phyloP scores from a whole-genome alignment of 768 basidiomycete genomes.

The Tricholoma saponaceum region DNA sequence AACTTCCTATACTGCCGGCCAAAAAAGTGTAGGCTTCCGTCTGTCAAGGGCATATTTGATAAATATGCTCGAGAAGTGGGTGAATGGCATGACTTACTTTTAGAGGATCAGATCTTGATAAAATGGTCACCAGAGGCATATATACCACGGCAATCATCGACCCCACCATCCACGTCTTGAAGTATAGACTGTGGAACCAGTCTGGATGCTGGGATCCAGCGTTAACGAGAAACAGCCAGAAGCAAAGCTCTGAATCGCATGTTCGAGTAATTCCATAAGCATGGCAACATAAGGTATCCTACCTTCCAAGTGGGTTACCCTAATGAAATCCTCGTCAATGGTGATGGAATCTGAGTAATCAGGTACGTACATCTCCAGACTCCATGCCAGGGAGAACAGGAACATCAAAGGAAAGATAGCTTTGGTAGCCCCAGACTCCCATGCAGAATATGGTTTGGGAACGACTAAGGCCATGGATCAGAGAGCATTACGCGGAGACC shows the following conservation, averaged over 20 bases:
- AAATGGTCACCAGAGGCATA: constrained; percentile 67
- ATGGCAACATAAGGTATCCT: constrained; percentile 3
- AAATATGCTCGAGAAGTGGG: constrained; percentile 4
- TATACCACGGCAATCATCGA: constrained; percentile 55
- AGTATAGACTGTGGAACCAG: constrained; percentile 77
- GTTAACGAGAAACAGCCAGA: constrained; percentile 83
- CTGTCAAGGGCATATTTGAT: constrained; percentile 31
- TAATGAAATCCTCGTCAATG: constrained; percentile 19
- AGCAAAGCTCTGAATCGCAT: constrained; percentile 62
- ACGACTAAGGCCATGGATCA: constrained; percentile 38
- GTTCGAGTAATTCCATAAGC: constrained; percentile 2
- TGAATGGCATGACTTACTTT: constrained; percentile 39
- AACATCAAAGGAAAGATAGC: constrained; percentile 67
- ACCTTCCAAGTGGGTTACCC: constrained; percentile 83
- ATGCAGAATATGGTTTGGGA: constrained; percentile 59
- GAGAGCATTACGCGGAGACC: neutral
- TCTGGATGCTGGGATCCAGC: constrained; percentile 56
- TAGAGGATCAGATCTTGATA: constrained; percentile 55
- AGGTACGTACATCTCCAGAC: constrained; percentile 63
- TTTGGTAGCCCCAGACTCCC: constrained; percentile 40
- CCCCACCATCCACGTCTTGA: constrained; percentile 69
- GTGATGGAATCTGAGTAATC: neutral
- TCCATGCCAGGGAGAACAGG: constrained; percentile 63
- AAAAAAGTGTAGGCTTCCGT: constrained; percentile 68
- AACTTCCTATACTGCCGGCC: constrained; percentile 63